These are phyloP conservation scores for Tolypocladium tundrense DNA, from an alignment of 2,329 filamentous ascomycete species.

Conservation along the genomic window DNA sequence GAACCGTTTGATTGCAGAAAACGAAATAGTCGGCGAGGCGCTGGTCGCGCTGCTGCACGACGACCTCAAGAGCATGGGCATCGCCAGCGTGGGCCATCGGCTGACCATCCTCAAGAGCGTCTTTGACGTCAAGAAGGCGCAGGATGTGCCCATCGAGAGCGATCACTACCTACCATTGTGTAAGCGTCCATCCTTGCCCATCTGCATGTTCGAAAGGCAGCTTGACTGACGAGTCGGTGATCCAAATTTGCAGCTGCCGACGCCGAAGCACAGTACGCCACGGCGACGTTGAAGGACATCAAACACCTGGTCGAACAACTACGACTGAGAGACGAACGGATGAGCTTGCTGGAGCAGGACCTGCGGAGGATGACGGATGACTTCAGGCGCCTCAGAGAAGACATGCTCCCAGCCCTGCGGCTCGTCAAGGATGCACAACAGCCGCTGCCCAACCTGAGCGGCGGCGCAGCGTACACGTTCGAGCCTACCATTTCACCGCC, in stretches of 20 bases:
- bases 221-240: conserved; percentile 11
- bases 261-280: conserved; percentile 72
- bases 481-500: conserved; percentile 43
- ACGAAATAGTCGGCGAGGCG: conserved; percentile 88
- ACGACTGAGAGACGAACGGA: conserved; percentile 80
- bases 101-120: conserved; percentile 92
- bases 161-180: conserved; percentile 91
- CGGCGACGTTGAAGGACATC: conserved; percentile 87
- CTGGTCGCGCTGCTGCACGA: conserved; percentile 82
- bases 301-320: conserved; percentile 84
- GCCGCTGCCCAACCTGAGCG: conserved; percentile 54
- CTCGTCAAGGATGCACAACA: conserved; percentile 87
- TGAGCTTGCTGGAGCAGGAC: conserved; percentile 73
- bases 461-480: conserved; percentile 33
- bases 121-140: conserved; percentile 91
- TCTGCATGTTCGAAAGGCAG: not conserved
- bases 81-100: conserved; percentile 85
- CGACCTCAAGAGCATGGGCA: conserved; percentile 90
- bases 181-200: conserved; percentile 31
- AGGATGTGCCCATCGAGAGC: conserved; percentile 81
- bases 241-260: conserved; percentile 60
- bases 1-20: conserved; percentile 46
- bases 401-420: conserved; percentile 81
- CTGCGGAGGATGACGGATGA: conserved; percentile 77
- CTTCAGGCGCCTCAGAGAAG: conserved; percentile 79